Base-by-base conservation (phyloP, 176 grass and related monocot genomes). In the Zoysia japonica region DNA sequence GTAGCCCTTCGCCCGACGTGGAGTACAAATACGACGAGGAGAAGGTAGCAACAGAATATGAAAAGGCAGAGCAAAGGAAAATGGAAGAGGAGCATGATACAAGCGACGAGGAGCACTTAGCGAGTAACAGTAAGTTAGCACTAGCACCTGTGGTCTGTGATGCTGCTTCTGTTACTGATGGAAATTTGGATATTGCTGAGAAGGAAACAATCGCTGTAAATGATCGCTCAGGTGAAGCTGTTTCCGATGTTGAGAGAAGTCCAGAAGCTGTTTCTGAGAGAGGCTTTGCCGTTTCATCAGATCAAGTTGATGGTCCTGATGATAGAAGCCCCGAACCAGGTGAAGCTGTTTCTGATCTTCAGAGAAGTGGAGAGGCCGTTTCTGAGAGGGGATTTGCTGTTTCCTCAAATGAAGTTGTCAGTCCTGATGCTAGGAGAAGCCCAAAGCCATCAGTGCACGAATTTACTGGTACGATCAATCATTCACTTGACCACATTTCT, bases 1-100 rank as follows among this genome's bases (percentile, higher is more conserved):
- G 83, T 51, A 89, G 83, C 68, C 82, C 72, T 12, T 85, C 87
- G 46, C 83, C 78, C 52, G 87, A 89, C 35, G 61, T 70, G 15
- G 87, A 74, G 61, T 89, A 78, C 78, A 63, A 63, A 55, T 78
- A 82, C 28, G 76, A 71, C 0, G 69, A 74, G 5, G 49, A 50
- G n/a, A 74, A 83, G 39, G n/a, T n/a, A n/a, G 16, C 5, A 28
- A 0, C 51, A 53, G 72, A 78, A 72, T 43, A 74, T 43, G 10
- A 83, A 48, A 65, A 80, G 13, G 55, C 49, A 7, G 82, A 72
- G 9, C 51, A 12, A 68, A 67, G 9, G 47, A 72, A 51, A 50
- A 45, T 44, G 10, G 41, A 48, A 11, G 77, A 68, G 5, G 80
- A 72, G 17, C 71, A 77, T 11, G 67, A 89, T 44, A 70, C 59